These are phyloP conservation scores for Nicotiana otophora DNA, from an alignment of 257 asterid genomes.

Conservation along the genomic window DNA sequence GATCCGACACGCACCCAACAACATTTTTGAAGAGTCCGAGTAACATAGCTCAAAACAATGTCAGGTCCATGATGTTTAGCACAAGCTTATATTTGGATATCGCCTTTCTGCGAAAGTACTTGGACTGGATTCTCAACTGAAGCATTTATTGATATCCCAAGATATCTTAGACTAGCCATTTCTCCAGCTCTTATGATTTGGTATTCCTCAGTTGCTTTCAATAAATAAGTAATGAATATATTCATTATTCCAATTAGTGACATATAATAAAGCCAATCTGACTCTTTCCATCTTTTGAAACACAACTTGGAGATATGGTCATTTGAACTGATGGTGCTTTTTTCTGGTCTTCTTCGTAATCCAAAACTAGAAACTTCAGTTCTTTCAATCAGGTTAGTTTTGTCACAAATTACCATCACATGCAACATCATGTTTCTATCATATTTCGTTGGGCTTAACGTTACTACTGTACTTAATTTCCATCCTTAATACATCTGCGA, in stretches of 20 bases:
- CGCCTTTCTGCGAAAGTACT: constrained; percentile 45
- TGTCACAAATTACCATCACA: not conserved
- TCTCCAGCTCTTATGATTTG: constrained; percentile 71
- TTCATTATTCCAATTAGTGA: too few relatives aligned
- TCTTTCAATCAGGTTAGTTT: constrained; percentile 53
- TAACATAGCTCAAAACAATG: constrained; percentile 32
- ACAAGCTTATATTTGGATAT: constrained; percentile 46
- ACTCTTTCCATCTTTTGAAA: not conserved
- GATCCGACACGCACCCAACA: too few relatives aligned
- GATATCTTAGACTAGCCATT: constrained; percentile 50
- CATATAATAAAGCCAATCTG: not conserved
- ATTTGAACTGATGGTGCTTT: constrained; percentile 59
- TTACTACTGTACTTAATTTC: not conserved
- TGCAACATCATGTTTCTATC: not conserved
- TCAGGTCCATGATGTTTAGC: constrained; percentile 62
- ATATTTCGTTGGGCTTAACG: not conserved
- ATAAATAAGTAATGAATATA: not conserved
- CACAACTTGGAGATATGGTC: constrained; percentile 74
- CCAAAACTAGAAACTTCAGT: constrained; percentile 70
- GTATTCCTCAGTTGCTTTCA: constrained; percentile 15
- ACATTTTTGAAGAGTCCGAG: too few relatives aligned
- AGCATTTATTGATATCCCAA: constrained; percentile 44
- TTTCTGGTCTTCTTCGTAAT: constrained; percentile 62
- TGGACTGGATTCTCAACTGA: constrained; percentile 60
- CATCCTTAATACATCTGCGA: constrained; percentile 55